Evolutionary conservation across 768 basidiomycete species (phyloP).

Genomic region (Lyophyllum semitale): DNA sequence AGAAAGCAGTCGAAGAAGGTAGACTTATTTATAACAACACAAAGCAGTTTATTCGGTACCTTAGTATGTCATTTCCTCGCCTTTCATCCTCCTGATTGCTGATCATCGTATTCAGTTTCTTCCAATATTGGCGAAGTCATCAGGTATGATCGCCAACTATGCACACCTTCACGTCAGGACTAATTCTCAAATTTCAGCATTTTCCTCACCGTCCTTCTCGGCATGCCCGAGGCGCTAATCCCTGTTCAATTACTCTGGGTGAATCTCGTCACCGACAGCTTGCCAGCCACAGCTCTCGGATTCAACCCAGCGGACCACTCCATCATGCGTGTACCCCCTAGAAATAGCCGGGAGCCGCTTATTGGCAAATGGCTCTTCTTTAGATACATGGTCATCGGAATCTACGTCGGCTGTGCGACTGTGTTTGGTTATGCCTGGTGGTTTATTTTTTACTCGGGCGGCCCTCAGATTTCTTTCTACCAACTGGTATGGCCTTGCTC

Average conservation of each 20-base stretch:
- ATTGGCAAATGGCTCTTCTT: conserved; percentile 94
- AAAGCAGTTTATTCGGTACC: conserved; percentile 99
- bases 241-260: conserved; percentile 99
- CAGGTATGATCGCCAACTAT: conserved; percentile 37
- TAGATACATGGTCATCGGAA: conserved; percentile 91
- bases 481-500: conserved; percentile 70
- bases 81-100: conserved; percentile 5
- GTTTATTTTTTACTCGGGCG: conserved; percentile 90
- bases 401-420: conserved; percentile 92
- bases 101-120: conserved; percentile 54
- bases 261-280: conserved; percentile 94
- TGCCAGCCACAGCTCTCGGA: conserved; percentile 95
- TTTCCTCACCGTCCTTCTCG: conserved; percentile 94
- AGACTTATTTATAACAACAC: conserved; percentile 99
- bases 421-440: conserved; percentile 99
- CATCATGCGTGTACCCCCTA: conserved; percentile 94
- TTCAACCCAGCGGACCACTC: conserved; percentile 97
- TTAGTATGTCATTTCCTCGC: conserved; percentile 59
- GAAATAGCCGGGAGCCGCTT: conserved; percentile 88
- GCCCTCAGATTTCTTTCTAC: conserved; percentile 91
- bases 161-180: conserved; percentile 6
- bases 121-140: conserved; percentile 98
- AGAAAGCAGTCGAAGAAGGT: conserved; percentile 95
- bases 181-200: conserved; percentile 53
- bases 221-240: conserved; percentile 99